Conservation (phyloP, 345 rosid genomes). For the Boechera retrofracta region DNA sequence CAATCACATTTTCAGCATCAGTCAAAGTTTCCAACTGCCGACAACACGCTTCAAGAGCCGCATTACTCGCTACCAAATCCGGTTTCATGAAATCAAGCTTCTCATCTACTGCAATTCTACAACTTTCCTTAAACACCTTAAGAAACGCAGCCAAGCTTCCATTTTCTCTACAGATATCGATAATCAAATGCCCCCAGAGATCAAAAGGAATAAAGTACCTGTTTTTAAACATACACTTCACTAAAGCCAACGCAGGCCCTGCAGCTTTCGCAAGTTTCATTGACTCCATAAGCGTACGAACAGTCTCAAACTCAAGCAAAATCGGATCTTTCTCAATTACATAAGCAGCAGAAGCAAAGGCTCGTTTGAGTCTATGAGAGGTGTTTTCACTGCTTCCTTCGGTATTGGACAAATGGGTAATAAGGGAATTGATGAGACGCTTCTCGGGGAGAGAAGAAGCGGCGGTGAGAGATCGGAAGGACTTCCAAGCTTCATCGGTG, state of each 20-base stretch:
- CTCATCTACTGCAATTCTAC: conserved; percentile 77
- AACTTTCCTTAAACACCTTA: conserved; percentile 69
- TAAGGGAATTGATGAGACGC: conserved; percentile 72
- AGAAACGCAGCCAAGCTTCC: conserved; percentile 59
- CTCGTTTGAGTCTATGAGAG: conserved; percentile 80
- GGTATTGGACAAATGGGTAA: conserved; percentile 55
- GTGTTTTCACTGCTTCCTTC: conserved; percentile 28
- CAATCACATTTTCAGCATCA: conserved; percentile 72
- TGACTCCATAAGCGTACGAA: conserved; percentile 57
- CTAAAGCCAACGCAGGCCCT: conserved; percentile 81
- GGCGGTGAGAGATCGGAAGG: conserved; percentile 69
- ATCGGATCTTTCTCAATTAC: conserved; percentile 67
- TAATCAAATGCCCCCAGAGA: conserved; percentile 70
- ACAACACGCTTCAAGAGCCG: conserved; percentile 79
- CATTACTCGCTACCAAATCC: conserved; percentile 68
- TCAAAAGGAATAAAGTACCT: conserved; percentile 83
- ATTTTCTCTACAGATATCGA: conserved; percentile 61
- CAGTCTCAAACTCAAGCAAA: conserved; percentile 60
- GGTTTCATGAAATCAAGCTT: conserved; percentile 79
- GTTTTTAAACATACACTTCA: conserved; percentile 76
- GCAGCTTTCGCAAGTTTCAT: conserved; percentile 63
- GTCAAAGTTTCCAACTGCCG: conserved; percentile 57
- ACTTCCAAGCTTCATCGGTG: conserved; percentile 83
- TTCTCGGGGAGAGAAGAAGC: conserved; percentile 60
- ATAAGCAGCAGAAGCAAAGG: conserved; percentile 83